Base-by-base conservation (phyloP, 495 filamentous ascomycete species). In the Xylaria grammica region DNA sequence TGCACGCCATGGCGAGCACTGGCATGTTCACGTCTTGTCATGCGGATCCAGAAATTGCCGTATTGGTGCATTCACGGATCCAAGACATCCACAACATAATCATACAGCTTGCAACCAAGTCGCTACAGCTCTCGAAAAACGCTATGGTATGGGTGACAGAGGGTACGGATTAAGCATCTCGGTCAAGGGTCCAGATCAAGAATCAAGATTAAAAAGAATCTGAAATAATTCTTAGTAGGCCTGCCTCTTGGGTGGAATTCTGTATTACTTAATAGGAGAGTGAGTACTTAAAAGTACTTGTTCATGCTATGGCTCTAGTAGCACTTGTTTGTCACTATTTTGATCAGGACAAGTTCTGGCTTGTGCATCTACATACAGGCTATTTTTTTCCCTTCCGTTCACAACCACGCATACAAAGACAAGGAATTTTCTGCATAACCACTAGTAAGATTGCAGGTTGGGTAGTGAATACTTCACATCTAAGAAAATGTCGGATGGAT, bases 51-150 rank as follows among this genome's bases (percentile, higher is more conserved):
- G n/a, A 7, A 6, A 13, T 44, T 11, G 5, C 42, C 34, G 30
- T 42, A 13, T 48, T 59, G 19, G 42, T 59, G 20, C n/a, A 46
- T 59, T 46, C 29, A 48, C 27, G 11, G 5, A 10, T 59, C 10
- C 54, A 26, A 13, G 22, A 45, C 17, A 30, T 44, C 24, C 24
- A 57, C 26, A 7, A 32, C 38, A 45, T 57, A 19, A 27, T 57
- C 11, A 27, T 30, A 20, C 54, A 20, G 17, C 38, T 57, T 30
- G 2, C 19, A 11, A 2, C 54, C 26, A 15, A 57, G 34, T 40
- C 34, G 4, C 20, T 45, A 29, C 38, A 44, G 10, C 22, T 45
- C 4, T 45, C 24, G 30, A 44, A 9, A 32, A 36, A 55, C 13
- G 22, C 38, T 13, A n/a, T 32, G 4, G 22, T 44, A 2, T 38